Percentiles rank a stretch among this genome's conserved stretches.
These are phyloP conservation scores for Tylopilus intermedius DNA, from an alignment of 768 basidiomycete genomes.

Conservation along the genomic window DNA sequence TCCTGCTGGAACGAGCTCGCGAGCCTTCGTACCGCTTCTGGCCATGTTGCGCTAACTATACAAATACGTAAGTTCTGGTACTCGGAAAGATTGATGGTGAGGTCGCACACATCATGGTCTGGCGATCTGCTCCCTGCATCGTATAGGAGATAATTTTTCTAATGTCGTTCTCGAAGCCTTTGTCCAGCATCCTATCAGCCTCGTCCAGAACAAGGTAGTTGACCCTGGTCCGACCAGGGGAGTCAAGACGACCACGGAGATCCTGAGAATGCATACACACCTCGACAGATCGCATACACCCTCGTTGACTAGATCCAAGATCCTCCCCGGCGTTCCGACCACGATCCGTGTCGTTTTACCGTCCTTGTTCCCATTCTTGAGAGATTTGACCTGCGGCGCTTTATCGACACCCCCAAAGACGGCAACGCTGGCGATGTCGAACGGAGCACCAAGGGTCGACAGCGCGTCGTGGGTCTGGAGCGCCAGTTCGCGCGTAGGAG, in stretches of 20 bases:
- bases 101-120: conserved; percentile 82
- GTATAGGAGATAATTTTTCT: conserved; percentile 78
- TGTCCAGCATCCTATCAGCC: conserved; percentile 76
- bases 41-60: conserved; percentile 97
- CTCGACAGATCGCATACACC: conserved; percentile 77
- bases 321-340: conserved; percentile 92
- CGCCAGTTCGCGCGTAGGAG: conserved; percentile 94
- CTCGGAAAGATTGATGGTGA: too few species aligned
- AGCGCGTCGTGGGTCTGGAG: conserved; percentile 91
- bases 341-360: conserved; percentile 66
- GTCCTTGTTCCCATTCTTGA: conserved; percentile 50
- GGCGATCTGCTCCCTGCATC: conserved; percentile 62
- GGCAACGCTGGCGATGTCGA: conserved; percentile 77
- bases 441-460: conserved; percentile 62
- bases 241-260: too few species aligned
- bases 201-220: too few species aligned
- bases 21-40: conserved; percentile 84
- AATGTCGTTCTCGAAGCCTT: conserved; percentile 98
- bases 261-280: conserved; percentile 37
- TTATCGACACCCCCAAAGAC: conserved; percentile 96
- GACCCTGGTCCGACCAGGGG: too few species aligned
- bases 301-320: conserved; percentile 87
- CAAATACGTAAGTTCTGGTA: not conserved
- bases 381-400: conserved; percentile 66
- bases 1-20: conserved; percentile 82